Base-by-base conservation (phyloP, 257 asterid genomes). In the Marsdenia floribunda region DNA sequence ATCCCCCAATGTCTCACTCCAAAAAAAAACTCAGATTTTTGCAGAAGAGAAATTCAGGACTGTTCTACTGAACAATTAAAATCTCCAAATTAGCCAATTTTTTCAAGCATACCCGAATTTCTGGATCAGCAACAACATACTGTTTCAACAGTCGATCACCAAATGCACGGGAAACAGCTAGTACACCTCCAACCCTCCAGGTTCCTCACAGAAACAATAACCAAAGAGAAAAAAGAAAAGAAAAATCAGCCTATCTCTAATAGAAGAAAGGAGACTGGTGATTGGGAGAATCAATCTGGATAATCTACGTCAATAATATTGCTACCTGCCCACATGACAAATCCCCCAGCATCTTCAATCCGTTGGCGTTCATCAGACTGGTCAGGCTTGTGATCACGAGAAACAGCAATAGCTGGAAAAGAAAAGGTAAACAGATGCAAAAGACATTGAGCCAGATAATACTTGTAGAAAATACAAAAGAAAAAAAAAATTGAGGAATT, bases 311-410 rank as follows among this genome's bases (percentile, higher is more conserved):
- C 26, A 19, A 67, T 64, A 40, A 58, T 6, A 10, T 26, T 37
- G 65, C 37, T 86, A 92, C 99, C 99, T 77, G 99, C 99, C 99
- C 99, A 94, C 99, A 94, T 94, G 57, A 94, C 99, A 74, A 92
- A 94, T n/a, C 99, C 99, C 59, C 99, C 99, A 73, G 99, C 99
- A 76, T 94, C 90, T 85, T 94, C 99, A 80, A 94, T 94, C 33
- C 99, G 88, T 66, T 85, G 96, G 46, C 98, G 88, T 79, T 93
- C 97, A 72, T 93, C 98, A 38, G 91, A 84, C 85, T 91, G 97
- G 88, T 93, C 98, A 1, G 98, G 97, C 76, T 91, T 93, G 89
- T 93, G 98, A 80, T 91, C 98, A 76, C 98, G 93, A 73, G 98
- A 86, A 54, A 86, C 97, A 70, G 96, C 97, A 85, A 93, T 38